phyloP scores from a whole-genome alignment of 2,329 filamentous ascomycete species.

The Alternaria sp. region DNA sequence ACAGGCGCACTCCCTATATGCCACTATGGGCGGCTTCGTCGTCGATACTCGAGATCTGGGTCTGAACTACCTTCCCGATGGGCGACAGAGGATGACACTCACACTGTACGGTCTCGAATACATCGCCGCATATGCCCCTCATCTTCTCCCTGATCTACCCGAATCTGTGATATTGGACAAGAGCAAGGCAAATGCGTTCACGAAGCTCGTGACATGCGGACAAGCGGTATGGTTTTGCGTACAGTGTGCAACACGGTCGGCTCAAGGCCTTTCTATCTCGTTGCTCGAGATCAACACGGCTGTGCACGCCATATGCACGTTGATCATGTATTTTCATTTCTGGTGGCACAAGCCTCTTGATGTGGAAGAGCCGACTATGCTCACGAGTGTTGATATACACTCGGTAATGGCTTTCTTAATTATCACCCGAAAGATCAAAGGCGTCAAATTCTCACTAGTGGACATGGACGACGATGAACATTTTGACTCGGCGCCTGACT shows the following conservation, averaged over 20 bases:
- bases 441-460: no score
- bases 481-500: no score
- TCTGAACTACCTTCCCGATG: background rate
- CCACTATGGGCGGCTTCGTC: background rate
- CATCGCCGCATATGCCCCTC: fast-evolving
- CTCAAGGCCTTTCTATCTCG: background rate
- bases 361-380: background rate
- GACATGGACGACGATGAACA: no score
- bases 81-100: background rate
- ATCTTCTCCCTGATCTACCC: fast-evolving
- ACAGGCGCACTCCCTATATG: background rate
- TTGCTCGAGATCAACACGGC: background rate
- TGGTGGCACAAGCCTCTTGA: background rate
- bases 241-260: background rate
- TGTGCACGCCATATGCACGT: fast-evolving
- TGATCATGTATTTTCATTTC: background rate
- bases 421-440: no score
- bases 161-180: background rate
- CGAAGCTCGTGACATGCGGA: background rate
- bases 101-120: fast-evolving
- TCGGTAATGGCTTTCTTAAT: no score
- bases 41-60: background rate
- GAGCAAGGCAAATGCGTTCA: background rate
- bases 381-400: background rate
- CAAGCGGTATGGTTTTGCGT: background rate